A percentile compares a stretch with the other conserved stretches of the same genome.
phyloP scores from a whole-genome alignment of 1,284 basidiomycete species.

The Ceratobasidium sp. region DNA sequence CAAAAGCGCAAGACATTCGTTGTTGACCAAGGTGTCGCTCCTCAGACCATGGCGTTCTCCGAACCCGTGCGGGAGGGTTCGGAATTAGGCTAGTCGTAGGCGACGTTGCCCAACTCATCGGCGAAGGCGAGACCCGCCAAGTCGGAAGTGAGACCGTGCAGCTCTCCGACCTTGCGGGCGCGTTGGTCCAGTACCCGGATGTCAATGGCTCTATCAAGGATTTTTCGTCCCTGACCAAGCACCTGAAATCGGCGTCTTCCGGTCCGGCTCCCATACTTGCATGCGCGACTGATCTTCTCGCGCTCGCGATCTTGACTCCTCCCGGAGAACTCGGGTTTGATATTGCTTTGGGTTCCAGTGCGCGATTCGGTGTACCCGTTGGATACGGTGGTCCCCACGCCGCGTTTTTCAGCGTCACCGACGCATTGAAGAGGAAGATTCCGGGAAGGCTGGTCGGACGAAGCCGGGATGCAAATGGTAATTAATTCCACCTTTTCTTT shows the following conservation, averaged over 20 bases:
- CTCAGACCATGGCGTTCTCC: slow-evolving; percentile 87
- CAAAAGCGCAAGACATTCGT: slow-evolving; percentile 86
- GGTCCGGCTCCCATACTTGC: slow-evolving; percentile 73
- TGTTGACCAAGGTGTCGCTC: slow-evolving; percentile 80
- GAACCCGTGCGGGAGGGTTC: slow-evolving; percentile 88
- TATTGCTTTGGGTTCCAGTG: slow-evolving; percentile 93
- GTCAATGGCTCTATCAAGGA: slow-evolving; percentile 86
- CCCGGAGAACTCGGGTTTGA: slow-evolving; percentile 99
- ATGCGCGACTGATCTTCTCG: slow-evolving; percentile 90
- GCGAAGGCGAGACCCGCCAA: slow-evolving; percentile 61
- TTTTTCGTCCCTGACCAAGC: slow-evolving; percentile 73
- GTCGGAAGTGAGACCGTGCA: slow-evolving; percentile 62
- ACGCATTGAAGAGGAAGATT: slow-evolving; percentile 95
- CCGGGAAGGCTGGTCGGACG: slow-evolving; percentile 93
- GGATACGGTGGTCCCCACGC: slow-evolving; percentile 94
- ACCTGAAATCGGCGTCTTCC: slow-evolving; percentile 53
- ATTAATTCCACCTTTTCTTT: not conserved
- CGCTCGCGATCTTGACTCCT: slow-evolving; percentile 91
- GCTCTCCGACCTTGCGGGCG: slow-evolving; percentile 74
- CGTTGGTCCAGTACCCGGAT: slow-evolving; percentile 92
- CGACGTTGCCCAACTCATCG: slow-evolving; percentile 62
- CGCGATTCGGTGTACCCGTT: slow-evolving; percentile 90
- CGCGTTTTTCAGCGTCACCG: slow-evolving; percentile 94
- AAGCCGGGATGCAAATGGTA: slow-evolving; percentile 82
- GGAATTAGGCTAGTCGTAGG: slow-evolving; percentile 80